A percentile compares a stretch with the other conserved stretches of the same genome.
phyloP scores from a whole-genome alignment of 1,139 yeast genomes.

The Geotrichum macrosporum region DNA sequence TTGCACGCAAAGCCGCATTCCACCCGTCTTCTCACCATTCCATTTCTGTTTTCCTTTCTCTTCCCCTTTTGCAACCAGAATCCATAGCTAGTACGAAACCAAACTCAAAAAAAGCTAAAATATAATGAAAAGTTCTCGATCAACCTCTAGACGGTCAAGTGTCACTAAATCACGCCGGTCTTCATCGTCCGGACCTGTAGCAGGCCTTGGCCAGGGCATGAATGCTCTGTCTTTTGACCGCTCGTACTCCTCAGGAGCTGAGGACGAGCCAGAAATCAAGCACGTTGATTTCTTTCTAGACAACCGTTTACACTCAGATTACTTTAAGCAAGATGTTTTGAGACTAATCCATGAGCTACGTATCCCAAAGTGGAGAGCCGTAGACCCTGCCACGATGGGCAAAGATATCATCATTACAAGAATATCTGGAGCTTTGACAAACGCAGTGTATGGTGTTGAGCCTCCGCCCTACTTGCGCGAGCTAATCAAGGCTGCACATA shows the following conservation, averaged over 20 bases:
- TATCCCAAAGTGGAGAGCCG: slow-evolving; percentile 71
- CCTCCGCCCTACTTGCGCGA: slow-evolving; percentile 37
- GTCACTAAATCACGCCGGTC: too few relatives aligned
- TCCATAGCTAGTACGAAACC: too few relatives aligned
- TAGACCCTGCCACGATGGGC: slow-evolving; percentile 37
- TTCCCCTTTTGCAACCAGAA: too few relatives aligned
- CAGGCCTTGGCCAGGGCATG: too few relatives aligned
- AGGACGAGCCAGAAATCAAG: slow-evolving; percentile 27
- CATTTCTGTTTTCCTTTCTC: too few relatives aligned
- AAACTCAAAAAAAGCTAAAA: too few relatives aligned
- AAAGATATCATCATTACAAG: slow-evolving; percentile 51
- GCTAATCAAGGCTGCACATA: slow-evolving; percentile 27
- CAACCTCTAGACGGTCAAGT: too few relatives aligned
- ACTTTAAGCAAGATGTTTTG: slow-evolving; percentile 77
- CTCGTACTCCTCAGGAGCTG: slow-evolving; percentile 23
- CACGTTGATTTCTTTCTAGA: slow-evolving; percentile 26
- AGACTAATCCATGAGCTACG: slow-evolving; percentile 59
- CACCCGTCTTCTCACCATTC: too few relatives aligned
- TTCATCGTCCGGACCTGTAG: too few relatives aligned
- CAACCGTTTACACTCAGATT: slow-evolving; percentile 65
- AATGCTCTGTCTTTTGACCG: too few relatives aligned
- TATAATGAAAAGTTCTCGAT: too few relatives aligned
- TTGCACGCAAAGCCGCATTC: too few relatives aligned
- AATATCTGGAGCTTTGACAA: slow-evolving; percentile 90
- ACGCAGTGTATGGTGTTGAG: slow-evolving; percentile 70